A percentile compares a stretch with the other conserved stretches of the same genome.
These are phyloP conservation scores for Saturnispora silvae DNA, from an alignment of 805 yeast species.

Conservation along the genomic window DNA sequence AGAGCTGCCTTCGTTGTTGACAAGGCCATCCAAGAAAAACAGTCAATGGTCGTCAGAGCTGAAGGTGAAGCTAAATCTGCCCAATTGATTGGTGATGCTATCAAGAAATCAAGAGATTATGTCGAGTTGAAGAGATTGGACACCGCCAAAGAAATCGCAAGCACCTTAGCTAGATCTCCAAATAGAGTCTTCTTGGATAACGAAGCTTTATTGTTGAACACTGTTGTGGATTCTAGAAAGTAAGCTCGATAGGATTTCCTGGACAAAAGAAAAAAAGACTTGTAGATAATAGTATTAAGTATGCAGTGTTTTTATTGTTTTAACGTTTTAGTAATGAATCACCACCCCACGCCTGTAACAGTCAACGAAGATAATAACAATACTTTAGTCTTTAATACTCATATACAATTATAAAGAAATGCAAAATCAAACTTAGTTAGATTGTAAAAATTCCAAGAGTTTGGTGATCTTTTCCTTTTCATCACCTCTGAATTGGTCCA, in stretches of 20 bases:
- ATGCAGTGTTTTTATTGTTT: not conserved
- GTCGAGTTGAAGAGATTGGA: slow-evolving; percentile 95
- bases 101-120: slow-evolving; percentile 90
- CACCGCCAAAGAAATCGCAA: slow-evolving; percentile 93
- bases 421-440: slow-evolving; percentile 24
- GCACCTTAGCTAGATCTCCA: slow-evolving; percentile 74
- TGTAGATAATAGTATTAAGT: no score
- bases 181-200: slow-evolving; percentile 86
- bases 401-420: slow-evolving; percentile 2
- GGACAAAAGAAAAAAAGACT: no score
- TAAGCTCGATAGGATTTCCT: no score
- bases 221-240: slow-evolving; percentile 72
- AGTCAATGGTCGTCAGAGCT: slow-evolving; percentile 92
- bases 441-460: slow-evolving; percentile 63
- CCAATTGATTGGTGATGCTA: slow-evolving; percentile 97
- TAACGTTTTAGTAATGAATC: not conserved
- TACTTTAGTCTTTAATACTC: not conserved
- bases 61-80: slow-evolving; percentile 98
- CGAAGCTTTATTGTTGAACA: slow-evolving; percentile 83
- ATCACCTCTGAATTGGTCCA: slow-evolving; percentile 66
- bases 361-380: no score
- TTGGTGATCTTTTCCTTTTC: slow-evolving; percentile 58
- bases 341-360: no score
- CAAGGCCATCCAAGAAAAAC: slow-evolving; percentile 95
- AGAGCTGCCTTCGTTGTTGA: slow-evolving; percentile 96